phyloP scores from a whole-genome alignment of 805 yeast genomes.

The Candida verbasci region DNA sequence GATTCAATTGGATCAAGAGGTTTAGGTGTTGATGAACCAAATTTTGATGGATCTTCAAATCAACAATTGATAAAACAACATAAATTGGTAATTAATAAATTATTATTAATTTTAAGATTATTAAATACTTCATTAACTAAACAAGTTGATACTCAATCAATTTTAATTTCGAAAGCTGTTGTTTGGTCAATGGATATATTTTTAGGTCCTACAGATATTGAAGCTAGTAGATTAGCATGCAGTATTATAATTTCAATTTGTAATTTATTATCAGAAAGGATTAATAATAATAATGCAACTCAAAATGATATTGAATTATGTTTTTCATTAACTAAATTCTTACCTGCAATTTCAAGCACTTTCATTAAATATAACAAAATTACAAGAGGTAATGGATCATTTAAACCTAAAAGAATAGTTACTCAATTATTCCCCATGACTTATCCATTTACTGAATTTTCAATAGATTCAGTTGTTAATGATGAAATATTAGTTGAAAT shows the following conservation, averaged over 20 bases:
- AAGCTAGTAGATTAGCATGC: conserved; percentile 60
- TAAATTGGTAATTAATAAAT: conserved; percentile 50
- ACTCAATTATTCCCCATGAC: conserved; percentile 64
- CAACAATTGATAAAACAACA: conserved; percentile 39
- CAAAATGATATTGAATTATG: conserved; percentile 35
- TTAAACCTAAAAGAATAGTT: conserved; percentile 59
- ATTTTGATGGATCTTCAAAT: background rate
- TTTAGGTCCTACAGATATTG: conserved; percentile 47
- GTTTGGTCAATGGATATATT: conserved; percentile 59
- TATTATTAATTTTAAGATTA: conserved; percentile 56
- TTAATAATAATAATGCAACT: conserved; percentile 19
- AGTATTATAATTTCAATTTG: conserved; percentile 53
- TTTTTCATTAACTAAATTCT: conserved; percentile 45
- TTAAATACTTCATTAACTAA: conserved; percentile 36
- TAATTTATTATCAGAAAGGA: conserved; percentile 30
- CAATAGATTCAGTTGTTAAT: conserved; percentile 71
- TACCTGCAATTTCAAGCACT: conserved; percentile 51
- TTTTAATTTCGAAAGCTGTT: conserved; percentile 44
- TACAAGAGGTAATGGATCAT: conserved; percentile 42
- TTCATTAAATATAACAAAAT: conserved; percentile 50
- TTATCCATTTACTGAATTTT: conserved; percentile 59
- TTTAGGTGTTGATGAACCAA: conserved; percentile 40
- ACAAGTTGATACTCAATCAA: conserved; percentile 23
- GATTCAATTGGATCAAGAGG: conserved; percentile 57
- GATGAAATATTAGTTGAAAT: conserved; percentile 69